Evolutionary conservation across 1,284 basidiomycete species (phyloP).

Genomic region (Irpex sp.): DNA sequence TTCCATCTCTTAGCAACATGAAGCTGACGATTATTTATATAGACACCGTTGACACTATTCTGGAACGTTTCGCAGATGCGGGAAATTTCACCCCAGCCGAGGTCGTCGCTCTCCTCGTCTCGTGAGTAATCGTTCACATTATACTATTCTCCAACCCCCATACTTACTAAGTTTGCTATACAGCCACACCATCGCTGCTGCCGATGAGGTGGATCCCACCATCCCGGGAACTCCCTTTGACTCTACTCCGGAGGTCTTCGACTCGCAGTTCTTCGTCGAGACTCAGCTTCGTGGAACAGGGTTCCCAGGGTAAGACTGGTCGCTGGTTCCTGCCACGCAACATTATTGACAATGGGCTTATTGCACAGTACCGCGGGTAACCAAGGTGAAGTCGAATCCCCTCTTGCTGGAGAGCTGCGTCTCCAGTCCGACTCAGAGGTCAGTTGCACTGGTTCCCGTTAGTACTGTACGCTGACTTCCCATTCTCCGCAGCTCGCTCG

Average conservation of each 20-base stretch:
- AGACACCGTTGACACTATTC: slow-evolving; percentile 9
- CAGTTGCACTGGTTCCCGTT: neutral
- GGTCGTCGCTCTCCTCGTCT: slow-evolving; percentile 25
- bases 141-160: neutral
- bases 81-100: slow-evolving; percentile 23
- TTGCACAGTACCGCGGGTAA: slow-evolving; percentile 18
- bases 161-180: neutral
- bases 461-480: neutral
- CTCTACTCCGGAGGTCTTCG: slow-evolving; percentile 30
- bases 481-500: slow-evolving; percentile 16
- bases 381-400: slow-evolving; percentile 26
- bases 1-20: too few relatives aligned
- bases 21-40: neutral
- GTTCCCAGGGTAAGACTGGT: slow-evolving; percentile 23
- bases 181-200: slow-evolving; percentile 25
- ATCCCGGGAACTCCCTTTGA: slow-evolving; percentile 27
- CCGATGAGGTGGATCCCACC: slow-evolving; percentile 24
- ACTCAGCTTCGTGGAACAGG: slow-evolving; percentile 30
- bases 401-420: slow-evolving; percentile 31
- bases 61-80: slow-evolving; percentile 11
- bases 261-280: slow-evolving; percentile 39
- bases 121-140: slow-evolving; percentile 16
- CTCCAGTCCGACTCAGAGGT: slow-evolving; percentile 30
- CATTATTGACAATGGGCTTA: neutral
- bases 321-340: neutral